Conservation (phyloP, 164 flowering plant species). For the Vitis rupestris region DNA sequence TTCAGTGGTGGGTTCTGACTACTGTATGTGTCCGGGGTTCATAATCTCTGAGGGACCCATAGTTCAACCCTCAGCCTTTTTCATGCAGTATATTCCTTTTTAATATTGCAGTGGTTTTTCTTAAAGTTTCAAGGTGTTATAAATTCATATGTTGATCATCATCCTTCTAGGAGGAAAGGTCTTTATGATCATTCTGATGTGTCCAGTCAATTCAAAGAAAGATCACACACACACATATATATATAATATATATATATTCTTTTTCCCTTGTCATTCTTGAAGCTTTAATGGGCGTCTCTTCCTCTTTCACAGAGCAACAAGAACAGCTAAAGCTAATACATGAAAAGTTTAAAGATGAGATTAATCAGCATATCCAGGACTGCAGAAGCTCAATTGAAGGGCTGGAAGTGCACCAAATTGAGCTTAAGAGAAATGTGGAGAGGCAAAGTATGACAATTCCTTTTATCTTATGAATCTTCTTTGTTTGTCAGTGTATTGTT, state of each 20-base stretch:
- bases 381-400: conserved; percentile 52
- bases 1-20: no score
- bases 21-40: not conserved
- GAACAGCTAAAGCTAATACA: conserved; percentile 51
- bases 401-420: conserved; percentile 56
- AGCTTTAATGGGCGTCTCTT: conserved; percentile 9
- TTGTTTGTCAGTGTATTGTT: not conserved
- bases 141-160: not conserved
- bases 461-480: conserved; percentile 4
- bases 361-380: conserved; percentile 60
- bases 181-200: not conserved
- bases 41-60: not conserved
- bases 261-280: not conserved
- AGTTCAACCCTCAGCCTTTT: not conserved
- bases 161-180: not conserved
- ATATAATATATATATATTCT: no score
- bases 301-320: conserved; percentile 56
- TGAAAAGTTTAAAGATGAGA: conserved; percentile 64
- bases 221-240: not conserved
- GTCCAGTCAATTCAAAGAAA: not conserved
- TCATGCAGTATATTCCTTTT: not conserved
- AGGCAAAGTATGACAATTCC: conserved; percentile 60
- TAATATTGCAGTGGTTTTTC: not conserved
- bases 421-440: conserved; percentile 54
- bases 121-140: not conserved